A percentile compares a stretch with the other conserved stretches of the same genome.
Evolutionary conservation across 2,329 filamentous ascomycete genomes (phyloP).

Genomic region (Pestalotiopsis sp.): DNA sequence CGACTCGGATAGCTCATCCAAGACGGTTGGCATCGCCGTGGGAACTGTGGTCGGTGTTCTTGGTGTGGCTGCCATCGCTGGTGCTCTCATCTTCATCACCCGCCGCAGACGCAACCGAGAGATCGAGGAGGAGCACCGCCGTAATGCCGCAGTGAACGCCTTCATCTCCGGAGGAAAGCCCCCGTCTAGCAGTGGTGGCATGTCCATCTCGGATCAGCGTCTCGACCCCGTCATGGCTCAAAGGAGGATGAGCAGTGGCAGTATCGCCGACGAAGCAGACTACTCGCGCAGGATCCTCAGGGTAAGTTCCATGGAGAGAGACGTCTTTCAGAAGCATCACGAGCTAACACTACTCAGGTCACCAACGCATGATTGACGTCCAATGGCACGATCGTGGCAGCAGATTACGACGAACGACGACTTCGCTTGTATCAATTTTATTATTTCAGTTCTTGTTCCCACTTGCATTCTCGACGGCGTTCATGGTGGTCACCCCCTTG

Average conservation of each 20-base stretch:
- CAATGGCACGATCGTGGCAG: slow-evolving; percentile 20
- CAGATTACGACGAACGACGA: slow-evolving; percentile 35
- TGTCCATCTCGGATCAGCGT: slow-evolving; percentile 79
- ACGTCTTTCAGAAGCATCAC: not conserved
- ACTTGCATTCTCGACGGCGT: slow-evolving; percentile 37
- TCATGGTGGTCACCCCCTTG: slow-evolving; percentile 32
- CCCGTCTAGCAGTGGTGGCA: slow-evolving; percentile 62
- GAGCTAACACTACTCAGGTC: slow-evolving; percentile 26
- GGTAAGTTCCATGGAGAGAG: slow-evolving; percentile 54
- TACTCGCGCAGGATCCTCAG: slow-evolving; percentile 95
- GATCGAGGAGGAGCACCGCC: slow-evolving; percentile 82
- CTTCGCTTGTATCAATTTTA: slow-evolving; percentile 30
- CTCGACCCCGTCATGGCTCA: slow-evolving; percentile 86
- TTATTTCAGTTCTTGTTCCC: slow-evolving; percentile 22
- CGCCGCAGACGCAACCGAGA: slow-evolving; percentile 75
- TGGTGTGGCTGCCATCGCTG: slow-evolving; percentile 65
- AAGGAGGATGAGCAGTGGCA: slow-evolving; percentile 87
- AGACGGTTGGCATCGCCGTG: slow-evolving; percentile 81
- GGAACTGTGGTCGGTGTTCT: slow-evolving; percentile 87
- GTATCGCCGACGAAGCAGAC: slow-evolving; percentile 95
- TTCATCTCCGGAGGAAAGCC: slow-evolving; percentile 71
- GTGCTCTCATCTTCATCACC: slow-evolving; percentile 73
- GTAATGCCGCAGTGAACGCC: slow-evolving; percentile 76
- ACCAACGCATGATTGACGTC: slow-evolving; percentile 33
- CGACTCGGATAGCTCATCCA: slow-evolving; percentile 49